These are phyloP conservation scores for Piper longum DNA, from an alignment of 164 flowering plant species.

Conservation along the genomic window DNA sequence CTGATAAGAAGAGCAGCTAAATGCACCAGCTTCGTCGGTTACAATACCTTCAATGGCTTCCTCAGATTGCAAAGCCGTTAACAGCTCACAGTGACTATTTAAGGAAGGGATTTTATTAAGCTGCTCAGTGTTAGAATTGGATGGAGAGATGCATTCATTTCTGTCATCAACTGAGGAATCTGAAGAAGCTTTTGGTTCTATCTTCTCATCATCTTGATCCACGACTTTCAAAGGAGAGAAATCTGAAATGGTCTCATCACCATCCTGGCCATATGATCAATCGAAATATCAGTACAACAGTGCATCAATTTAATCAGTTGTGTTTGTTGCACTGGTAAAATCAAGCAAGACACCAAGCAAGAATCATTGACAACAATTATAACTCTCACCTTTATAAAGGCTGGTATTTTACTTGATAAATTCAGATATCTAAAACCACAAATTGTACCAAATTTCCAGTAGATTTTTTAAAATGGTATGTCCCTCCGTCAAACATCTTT, in stretches of 20 bases:
- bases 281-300: background rate
- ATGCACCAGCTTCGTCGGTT: constrained; percentile 16
- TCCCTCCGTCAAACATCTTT: background rate
- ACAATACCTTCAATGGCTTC: background rate
- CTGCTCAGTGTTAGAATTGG: background rate
- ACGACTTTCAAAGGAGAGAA: background rate
- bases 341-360: background rate
- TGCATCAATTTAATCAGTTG: too few species aligned
- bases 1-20: constrained; percentile 14
- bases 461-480: background rate
- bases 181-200: background rate
- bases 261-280: background rate
- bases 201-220: background rate
- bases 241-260: background rate
- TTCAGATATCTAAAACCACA: background rate
- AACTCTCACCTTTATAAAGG: constrained; percentile 4
- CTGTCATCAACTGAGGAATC: background rate
- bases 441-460: background rate
- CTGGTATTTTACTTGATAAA: constrained; percentile 1
- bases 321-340: background rate
- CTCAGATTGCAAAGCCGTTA: background rate
- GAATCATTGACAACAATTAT: background rate
- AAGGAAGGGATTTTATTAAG: constrained; percentile 9
- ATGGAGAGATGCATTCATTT: background rate
- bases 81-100: constrained; percentile 11